Evolutionary conservation across 148 eudicot genomes (phyloP), one percentile per base, ranked within the genome.

Genomic region (Camellia lanceoleosa): DNA sequence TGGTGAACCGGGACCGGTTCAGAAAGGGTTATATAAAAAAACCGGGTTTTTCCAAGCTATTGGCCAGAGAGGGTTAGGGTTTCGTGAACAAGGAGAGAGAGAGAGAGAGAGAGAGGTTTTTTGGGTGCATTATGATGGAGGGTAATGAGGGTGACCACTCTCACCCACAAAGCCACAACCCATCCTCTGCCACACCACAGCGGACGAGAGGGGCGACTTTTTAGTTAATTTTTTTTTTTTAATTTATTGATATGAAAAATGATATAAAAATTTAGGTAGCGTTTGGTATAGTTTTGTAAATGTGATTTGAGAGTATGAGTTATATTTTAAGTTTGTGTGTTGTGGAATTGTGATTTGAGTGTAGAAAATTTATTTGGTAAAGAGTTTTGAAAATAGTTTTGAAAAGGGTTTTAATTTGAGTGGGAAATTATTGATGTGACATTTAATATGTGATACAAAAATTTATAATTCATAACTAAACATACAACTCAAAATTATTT

Each of bases 131-230:
- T 51, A 3, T 38, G 62, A 77, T 66, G 60, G 43, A 60, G 38
- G 38, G 38, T 30, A 30, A 60, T 60, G 80, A 81, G 73, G 66
- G 80, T 23, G 80, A 75, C 80, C 13, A 68, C 52, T 68, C 79
- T 30, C 23, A 12, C 30, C 46, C 47, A 8, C 52, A 12, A 47
- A 51, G 74, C 74, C 18, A 52, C 76, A 58, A 51, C 61, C 71
- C 44, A 15, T 30, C 68, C 7, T 68, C 80, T 68, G 80, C 52
- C 55, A 75, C 68, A 75, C 83, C 3, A 81, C 69, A 69, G 75
- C 83, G 83, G 80, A 76, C 75, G 83, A 81, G 80, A 75, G 83
- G 83, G 83, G 79, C 79, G 79, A 19, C 52, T 20, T 66, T 52
- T 59, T 68, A 68, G 1, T 59, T 18, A 73, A 73, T 18, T 2